These are phyloP conservation scores for Yamadazyma nakazawae DNA, from an alignment of 805 yeast genomes.

Conservation along the genomic window DNA sequence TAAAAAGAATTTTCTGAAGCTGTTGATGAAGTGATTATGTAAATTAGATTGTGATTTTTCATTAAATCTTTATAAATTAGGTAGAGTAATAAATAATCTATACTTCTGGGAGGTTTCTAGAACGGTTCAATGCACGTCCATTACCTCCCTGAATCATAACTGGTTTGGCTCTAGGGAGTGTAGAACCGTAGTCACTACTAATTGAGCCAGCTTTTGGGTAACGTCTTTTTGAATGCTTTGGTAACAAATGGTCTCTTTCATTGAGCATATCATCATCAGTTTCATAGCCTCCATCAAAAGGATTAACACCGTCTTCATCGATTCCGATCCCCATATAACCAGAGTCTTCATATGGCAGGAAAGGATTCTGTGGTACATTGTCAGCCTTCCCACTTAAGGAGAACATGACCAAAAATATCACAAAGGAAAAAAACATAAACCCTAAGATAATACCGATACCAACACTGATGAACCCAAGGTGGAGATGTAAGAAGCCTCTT, in stretches of 20 bases:
- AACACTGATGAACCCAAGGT: constrained; percentile 64
- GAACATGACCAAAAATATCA: constrained; percentile 20
- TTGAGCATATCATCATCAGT: constrained; percentile 38
- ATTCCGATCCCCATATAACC: constrained; percentile 39
- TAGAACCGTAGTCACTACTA: constrained; percentile 1
- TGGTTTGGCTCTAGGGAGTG: constrained; percentile 1
- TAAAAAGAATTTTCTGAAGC: no score
- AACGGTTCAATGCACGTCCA: background rate
- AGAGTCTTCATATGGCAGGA: constrained; percentile 15
- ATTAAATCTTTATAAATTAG: background rate
- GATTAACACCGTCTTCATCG: constrained; percentile 24
- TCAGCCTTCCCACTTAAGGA: constrained; percentile 14
- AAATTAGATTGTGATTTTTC: background rate
- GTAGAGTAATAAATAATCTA: constrained; percentile 8
- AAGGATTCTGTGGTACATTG: constrained; percentile 8
- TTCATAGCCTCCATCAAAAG: constrained; percentile 39
- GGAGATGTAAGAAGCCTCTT: constrained; percentile 48
- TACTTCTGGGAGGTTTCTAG: constrained; percentile 25
- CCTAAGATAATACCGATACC: constrained; percentile 68
- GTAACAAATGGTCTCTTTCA: constrained; percentile 32
- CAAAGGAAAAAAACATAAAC: constrained; percentile 35
- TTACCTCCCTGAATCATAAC: constrained; percentile 1
- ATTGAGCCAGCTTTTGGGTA: constrained; percentile 5
- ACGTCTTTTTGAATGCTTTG: constrained; percentile 11
- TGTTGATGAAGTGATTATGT: no score